Evolutionary conservation across 2,329 filamentous ascomycete species (phyloP).

Genomic region (Ascochyta clinopodiicola): DNA sequence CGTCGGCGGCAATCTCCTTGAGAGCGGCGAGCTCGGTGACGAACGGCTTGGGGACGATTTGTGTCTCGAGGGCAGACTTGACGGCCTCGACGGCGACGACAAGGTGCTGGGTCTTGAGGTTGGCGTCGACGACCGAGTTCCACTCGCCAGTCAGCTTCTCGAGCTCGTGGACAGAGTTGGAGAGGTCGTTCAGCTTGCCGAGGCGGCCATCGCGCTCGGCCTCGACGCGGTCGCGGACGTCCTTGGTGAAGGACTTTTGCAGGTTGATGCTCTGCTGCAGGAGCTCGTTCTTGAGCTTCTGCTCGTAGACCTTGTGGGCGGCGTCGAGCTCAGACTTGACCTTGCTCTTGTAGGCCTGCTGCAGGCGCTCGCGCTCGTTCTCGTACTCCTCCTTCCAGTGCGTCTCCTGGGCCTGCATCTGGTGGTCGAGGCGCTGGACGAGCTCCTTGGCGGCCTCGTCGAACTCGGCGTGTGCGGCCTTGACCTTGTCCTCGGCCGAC

Average conservation of each 20-base stretch:
- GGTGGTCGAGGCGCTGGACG: conserved; percentile 83
- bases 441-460: conserved; percentile 86
- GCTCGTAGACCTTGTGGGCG: conserved; percentile 79
- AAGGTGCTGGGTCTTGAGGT: conserved; percentile 92
- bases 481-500: conserved; percentile 76
- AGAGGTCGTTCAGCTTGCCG: conserved; percentile 82
- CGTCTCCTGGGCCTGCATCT: conserved; percentile 80
- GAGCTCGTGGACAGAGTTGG: conserved; percentile 77
- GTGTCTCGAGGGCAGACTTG: conserved; percentile 78
- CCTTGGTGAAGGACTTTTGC: conserved; percentile 81
- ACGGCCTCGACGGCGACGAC: conserved; percentile 96
- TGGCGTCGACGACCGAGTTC: conserved; percentile 88
- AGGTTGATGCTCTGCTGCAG: conserved; percentile 89
- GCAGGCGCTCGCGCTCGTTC: conserved; percentile 80
- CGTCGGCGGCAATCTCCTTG: conserved; percentile 86
- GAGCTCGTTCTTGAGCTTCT: conserved; percentile 82
- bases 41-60: conserved; percentile 80
- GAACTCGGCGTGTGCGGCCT: conserved; percentile 75
- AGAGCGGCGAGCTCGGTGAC: conserved; percentile 91
- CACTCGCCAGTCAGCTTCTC: conserved; percentile 87
- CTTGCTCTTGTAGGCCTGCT: conserved; percentile 78
- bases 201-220: conserved; percentile 85
- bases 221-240: conserved; percentile 84
- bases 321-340: conserved; percentile 80
- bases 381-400: conserved; percentile 90